Evolutionary conservation across 441 rosid species (phyloP).

Genomic region (Syzygium malaccense): DNA sequence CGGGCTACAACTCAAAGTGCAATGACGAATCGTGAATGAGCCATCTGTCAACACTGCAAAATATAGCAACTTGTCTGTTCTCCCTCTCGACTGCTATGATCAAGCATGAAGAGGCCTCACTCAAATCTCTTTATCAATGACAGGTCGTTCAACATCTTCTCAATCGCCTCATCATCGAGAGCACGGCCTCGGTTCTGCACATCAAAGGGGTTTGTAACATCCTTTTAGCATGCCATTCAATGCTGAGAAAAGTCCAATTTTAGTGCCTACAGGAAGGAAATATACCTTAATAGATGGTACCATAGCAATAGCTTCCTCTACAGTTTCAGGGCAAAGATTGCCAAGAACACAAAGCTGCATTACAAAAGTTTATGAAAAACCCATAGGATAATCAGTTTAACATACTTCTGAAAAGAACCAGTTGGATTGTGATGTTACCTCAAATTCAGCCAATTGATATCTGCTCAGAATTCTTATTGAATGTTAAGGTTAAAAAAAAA

Average conservation of each 20-base stretch:
- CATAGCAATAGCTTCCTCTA: constrained; percentile 95
- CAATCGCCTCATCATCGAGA: constrained; percentile 78
- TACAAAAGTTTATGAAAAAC: not conserved
- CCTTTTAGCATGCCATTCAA: not conserved
- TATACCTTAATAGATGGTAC: constrained; percentile 77
- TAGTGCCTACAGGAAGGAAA: not conserved
- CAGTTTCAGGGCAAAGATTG: constrained; percentile 91
- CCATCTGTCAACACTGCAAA: not conserved
- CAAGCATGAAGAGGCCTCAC: constrained; percentile 1
- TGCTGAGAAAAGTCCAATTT: not conserved
- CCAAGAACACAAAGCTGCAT: constrained; percentile 91
- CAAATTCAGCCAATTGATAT: constrained; percentile 81
- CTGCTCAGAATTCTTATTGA: constrained; percentile 67
- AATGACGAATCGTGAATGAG: not conserved
- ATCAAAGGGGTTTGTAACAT: not conserved
- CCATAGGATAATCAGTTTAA: not conserved
- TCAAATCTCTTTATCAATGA: constrained; percentile 87
- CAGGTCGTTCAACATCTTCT: constrained; percentile 81
- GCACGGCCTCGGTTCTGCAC: constrained; percentile 79
- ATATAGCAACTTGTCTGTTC: not conserved
- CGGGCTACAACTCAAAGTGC: not conserved
- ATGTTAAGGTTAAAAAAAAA: constrained; percentile 31
- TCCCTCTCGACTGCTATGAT: not conserved
- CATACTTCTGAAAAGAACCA: not conserved
- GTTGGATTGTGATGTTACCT: constrained; percentile 34